Base-by-base conservation (phyloP, 2,329 filamentous ascomycete species). In the Capronia coronata region DNA sequence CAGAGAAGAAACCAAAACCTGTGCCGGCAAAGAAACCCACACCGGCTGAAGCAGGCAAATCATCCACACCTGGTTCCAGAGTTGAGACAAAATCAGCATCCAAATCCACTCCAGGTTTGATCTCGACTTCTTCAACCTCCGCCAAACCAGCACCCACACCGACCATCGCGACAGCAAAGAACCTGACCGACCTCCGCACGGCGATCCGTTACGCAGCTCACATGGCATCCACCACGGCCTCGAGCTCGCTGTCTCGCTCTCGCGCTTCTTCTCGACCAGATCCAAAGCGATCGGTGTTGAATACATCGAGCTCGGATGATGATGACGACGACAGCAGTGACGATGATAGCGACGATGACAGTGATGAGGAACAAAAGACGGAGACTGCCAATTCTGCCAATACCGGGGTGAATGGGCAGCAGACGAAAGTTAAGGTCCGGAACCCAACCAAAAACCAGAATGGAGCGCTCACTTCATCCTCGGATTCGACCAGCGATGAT, bases 241-340 rank as follows among this genome's bases (percentile, higher is more conserved):
- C 34, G 3, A 37, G 14, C 16, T 37, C 34, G 34, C 5, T 19
- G n/a, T 45, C 46, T 40, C 43, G 18, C 14, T 45, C 46, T 40
- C 43, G 29, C 3, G 27, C 40, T 7, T 37, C 34, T 18, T 37
- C 34, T 7, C 29, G 29, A 32, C 18, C 38, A 23, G 13, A 11
- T 23, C 41, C 46, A 19, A 46, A 46, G 27, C 42, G 44, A 13
- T 37, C 43, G 3, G 39, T 43, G 2, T 49, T 52, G 6, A 37
- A 38, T n/a, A 3, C 29, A 8, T 43, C 40, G 1, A 25, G n/a
- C n/a, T n/a, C 35, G 13, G 48, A 47, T 43, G 48, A 51, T 9
- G 49, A 48, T 14, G 44, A 48, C 9, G 48, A 51, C 13, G 41
- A 46, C 10, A 43, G 37, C 27, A 41, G 34, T 18, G 32, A 43